Base-by-base conservation (phyloP, 805 yeast genomes). In the Cyberlindnera sargentensis region DNA sequence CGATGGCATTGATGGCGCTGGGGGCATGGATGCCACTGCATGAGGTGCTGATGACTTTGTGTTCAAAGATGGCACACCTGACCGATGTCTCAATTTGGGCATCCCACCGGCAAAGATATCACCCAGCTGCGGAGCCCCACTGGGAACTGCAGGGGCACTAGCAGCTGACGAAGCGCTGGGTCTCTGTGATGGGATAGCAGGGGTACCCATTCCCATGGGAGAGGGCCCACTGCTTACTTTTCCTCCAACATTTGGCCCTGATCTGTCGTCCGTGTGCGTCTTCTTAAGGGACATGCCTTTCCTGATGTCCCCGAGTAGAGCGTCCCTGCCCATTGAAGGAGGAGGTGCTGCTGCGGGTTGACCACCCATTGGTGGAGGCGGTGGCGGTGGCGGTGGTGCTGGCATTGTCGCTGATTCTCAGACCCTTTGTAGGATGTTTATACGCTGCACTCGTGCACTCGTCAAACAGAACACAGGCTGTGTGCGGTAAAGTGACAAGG, bases 261-360 rank as follows among this genome's bases (percentile, higher is more conserved):
- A 76, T 65, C 96, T 65, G 69, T 77, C 81, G 64, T 75, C 66
- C 48, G 97, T 75, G 48, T 62, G 66, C 1, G 86, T 78, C 49
- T 82, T 80, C 56, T 79, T 82, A 44, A 83, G 67, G 37, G 54
- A 62, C 41, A 58, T 65, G 24, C 90, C 91, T 48, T 84, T 84
- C 55, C 55, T 76, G 51, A 91, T 91, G 60, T 86, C 95, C 29
- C 93, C 87, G 26, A 91, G 69, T 41, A 91, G 59, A 2, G 82
- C 80, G 48, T 73, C 73, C 59, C 79, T 63, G 20, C 70, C 72
- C 40, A 61, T 42, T 39, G 67, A 51, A 35, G 64, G 55, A 46
- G 60, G 44, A 30, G 70, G 61, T 56, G 15, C 63, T 23, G 40
- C 23, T 6, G 40, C 20, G 20, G 3, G 59, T 4, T 69, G 63